Evolutionary conservation across 352 stramenopile genomes (phyloP).

Genomic region (Globisporangium camurandrum): DNA sequence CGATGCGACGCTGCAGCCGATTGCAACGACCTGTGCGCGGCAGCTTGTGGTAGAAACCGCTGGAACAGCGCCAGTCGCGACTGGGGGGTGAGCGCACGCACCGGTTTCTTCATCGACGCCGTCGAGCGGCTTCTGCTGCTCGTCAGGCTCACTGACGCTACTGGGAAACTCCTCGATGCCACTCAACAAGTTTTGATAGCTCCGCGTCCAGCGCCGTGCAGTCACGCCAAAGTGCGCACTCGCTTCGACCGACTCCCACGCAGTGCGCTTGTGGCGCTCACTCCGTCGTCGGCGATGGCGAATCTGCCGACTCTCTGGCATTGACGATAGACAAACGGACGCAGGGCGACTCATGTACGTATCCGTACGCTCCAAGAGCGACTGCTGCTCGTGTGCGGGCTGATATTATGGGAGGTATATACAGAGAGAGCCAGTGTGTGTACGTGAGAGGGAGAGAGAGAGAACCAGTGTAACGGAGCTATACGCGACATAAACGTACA

Average conservation of each 20-base stretch:
- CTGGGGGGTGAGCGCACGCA: no score
- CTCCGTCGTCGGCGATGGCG: no score
- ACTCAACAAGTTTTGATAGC: constrained; percentile 53
- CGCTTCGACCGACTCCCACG: constrained; percentile 51
- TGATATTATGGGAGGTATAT: no score
- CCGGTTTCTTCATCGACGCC: constrained; percentile 11
- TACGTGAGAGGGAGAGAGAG: no score
- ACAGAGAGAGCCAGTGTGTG: no score
- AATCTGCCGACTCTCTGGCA: constrained; percentile 32
- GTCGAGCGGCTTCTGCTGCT: constrained; percentile 5
- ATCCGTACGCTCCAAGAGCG: constrained; percentile 51
- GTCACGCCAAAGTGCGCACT: constrained; percentile 51
- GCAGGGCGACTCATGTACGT: constrained; percentile 38
- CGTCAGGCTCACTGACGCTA: constrained; percentile 19
- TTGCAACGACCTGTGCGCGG: neutral
- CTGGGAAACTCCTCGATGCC: constrained; percentile 45
- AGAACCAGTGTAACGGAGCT: no score
- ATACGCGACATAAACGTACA: neutral
- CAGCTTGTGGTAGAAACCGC: no score
- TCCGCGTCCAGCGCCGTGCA: constrained; percentile 57
- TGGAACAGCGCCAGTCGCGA: no score
- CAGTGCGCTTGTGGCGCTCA: no score
- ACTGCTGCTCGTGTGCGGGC: constrained; percentile 26
- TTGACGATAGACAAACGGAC: constrained; percentile 46
- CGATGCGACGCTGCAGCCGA: constrained; percentile 17